These are phyloP conservation scores for Penicillium aurantiogriseum DNA, from an alignment of 2,329 filamentous ascomycete genomes.

Conservation along the genomic window DNA sequence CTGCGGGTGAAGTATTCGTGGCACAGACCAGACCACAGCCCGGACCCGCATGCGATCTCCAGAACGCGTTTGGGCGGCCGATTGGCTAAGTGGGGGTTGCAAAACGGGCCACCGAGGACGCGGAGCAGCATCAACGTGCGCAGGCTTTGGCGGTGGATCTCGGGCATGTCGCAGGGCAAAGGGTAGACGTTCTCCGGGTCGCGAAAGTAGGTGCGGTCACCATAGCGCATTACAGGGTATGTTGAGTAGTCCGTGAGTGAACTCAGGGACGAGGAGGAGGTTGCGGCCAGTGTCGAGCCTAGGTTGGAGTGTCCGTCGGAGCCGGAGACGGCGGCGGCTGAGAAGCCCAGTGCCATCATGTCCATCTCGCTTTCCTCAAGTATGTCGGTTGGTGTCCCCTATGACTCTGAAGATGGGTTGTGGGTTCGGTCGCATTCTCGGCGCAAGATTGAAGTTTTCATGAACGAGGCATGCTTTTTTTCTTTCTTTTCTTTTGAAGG, in stretches of 20 bases:
- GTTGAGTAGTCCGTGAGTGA: constrained; percentile 41
- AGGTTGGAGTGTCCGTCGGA: constrained; percentile 36
- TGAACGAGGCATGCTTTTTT: constrained; percentile 20
- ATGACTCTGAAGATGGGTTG: constrained; percentile 17
- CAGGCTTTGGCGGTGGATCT: constrained; percentile 83
- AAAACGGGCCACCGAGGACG: constrained; percentile 77
- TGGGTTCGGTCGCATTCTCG: constrained; percentile 31
- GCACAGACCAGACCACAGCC: constrained; percentile 85
- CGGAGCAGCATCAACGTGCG: constrained; percentile 78
- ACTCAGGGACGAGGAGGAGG: constrained; percentile 38
- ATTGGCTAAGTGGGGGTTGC: constrained; percentile 64
- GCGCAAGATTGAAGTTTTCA: constrained; percentile 17
- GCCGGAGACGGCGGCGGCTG: constrained; percentile 27
- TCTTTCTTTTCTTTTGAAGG: background rate
- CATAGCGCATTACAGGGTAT: constrained; percentile 66
- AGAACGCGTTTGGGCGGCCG: constrained; percentile 74
- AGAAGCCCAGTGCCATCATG: constrained; percentile 32
- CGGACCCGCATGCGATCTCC: constrained; percentile 83
- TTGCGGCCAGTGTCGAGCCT: constrained; percentile 34
- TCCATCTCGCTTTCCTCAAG: constrained; percentile 27
- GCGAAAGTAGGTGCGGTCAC: constrained; percentile 79
- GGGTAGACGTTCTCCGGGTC: constrained; percentile 73
- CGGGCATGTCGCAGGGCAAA: constrained; percentile 81
- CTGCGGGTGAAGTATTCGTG: constrained; percentile 72
- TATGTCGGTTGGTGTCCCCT: constrained; percentile 17